A percentile compares a stretch with the other conserved stretches of the same genome.
Evolutionary conservation across 345 rosid species (phyloP).

Genomic region (Cardiospermum halicacabum): DNA sequence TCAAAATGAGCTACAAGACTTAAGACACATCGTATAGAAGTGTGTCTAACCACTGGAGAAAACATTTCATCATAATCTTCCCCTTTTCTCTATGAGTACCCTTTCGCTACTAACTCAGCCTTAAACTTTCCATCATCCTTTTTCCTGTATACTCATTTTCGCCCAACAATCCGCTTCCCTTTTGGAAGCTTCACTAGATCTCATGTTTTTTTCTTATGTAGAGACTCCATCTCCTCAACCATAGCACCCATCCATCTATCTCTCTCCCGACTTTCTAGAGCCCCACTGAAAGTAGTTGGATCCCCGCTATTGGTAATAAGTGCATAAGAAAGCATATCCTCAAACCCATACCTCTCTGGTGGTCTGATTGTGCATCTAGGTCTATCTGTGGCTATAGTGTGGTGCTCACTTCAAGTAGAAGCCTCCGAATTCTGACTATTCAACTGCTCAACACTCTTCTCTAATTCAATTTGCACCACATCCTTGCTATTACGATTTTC

Average conservation of each 20-base stretch:
- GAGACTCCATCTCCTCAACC: not conserved
- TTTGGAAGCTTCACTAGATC: not conserved
- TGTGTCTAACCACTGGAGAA: too few species aligned
- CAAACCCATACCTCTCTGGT: not conserved
- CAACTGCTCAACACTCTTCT: not conserved
- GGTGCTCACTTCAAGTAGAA: not conserved
- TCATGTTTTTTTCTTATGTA: not conserved
- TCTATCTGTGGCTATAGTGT: not conserved
- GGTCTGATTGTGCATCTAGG: not conserved
- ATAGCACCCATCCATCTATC: not conserved
- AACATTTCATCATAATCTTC: too few species aligned
- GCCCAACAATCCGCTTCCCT: too few species aligned
- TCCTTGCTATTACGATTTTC: too few species aligned
- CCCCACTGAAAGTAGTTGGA: not conserved
- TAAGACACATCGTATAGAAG: too few species aligned
- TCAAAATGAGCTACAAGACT: too few species aligned
- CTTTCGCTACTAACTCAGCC: not conserved
- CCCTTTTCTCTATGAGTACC: too few species aligned
- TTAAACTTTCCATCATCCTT: not conserved
- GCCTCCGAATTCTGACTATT: not conserved
- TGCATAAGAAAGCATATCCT: not conserved
- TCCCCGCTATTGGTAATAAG: not conserved
- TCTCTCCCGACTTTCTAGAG: not conserved
- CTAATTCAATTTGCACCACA: not conserved
- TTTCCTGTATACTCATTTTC: not conserved